Conservation (phyloP, 2,329 filamentous ascomycete species). For the Paraphoma chrysanthemicola region DNA sequence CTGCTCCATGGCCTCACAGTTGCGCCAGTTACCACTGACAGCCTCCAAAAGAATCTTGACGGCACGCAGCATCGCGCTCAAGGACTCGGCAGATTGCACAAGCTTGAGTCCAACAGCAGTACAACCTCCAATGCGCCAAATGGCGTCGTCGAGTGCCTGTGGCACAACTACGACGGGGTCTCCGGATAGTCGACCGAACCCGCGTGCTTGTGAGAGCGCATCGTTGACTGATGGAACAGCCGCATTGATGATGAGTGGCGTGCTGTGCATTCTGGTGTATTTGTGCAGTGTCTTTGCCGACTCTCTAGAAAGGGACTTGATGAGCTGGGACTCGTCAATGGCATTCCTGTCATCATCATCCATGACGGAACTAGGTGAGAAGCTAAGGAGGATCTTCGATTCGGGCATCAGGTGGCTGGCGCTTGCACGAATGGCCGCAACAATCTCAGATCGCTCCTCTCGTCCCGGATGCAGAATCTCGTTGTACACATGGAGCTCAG, state of each 20-base stretch:
- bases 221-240: constrained; percentile 88
- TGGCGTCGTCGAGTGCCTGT: constrained; percentile 85
- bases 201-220: constrained; percentile 80
- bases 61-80: constrained; percentile 75
- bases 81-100: constrained; percentile 75
- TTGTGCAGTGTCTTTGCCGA: constrained; percentile 73
- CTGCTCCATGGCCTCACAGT: constrained; percentile 97
- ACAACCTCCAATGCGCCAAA: constrained; percentile 93
- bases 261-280: constrained; percentile 74
- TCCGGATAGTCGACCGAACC: constrained; percentile 82
- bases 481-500: constrained; percentile 87
- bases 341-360: constrained; percentile 79
- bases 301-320: constrained; percentile 76
- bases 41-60: constrained; percentile 85
- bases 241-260: constrained; percentile 84
- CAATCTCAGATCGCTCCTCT: constrained; percentile 89
- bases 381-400: constrained; percentile 79
- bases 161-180: constrained; percentile 82
- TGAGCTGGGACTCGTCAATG: constrained; percentile 74
- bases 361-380: constrained; percentile 80
- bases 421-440: constrained; percentile 84
- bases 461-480: constrained; percentile 89
- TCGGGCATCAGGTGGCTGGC: constrained; percentile 84
- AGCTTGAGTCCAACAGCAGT: constrained; percentile 84
- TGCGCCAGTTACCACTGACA: constrained; percentile 91